These are phyloP conservation scores for Byssoonygena ceratinophila DNA, from an alignment of 2,329 filamentous ascomycete genomes.

Conservation along the genomic window DNA sequence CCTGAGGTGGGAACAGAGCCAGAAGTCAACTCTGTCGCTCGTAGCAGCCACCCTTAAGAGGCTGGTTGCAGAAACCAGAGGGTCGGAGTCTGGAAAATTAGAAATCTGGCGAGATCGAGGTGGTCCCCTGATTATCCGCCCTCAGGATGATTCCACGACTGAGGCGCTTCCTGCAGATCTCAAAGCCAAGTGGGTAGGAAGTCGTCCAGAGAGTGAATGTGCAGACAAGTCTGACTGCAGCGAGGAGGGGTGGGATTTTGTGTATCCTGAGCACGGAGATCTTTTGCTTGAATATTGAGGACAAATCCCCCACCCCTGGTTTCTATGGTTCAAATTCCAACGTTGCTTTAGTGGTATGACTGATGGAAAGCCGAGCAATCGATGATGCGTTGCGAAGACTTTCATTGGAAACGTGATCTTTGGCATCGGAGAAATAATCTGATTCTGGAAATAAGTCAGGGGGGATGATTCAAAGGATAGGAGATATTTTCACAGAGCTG, in stretches of 20 bases:
- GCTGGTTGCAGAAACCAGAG: conserved; percentile 3
- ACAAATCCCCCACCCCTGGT: neutral
- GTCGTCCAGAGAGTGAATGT: neutral
- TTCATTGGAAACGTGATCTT: too few species aligned
- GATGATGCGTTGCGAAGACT: too few species aligned
- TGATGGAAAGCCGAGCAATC: too few species aligned
- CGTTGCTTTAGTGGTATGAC: too few species aligned
- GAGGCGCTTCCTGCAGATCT: conserved; percentile 9
- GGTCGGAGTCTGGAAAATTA: neutral
- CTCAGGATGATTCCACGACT: neutral
- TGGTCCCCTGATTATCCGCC: conserved; percentile 7
- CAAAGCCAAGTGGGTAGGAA: conserved; percentile 2
- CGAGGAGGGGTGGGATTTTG: conserved; percentile 3
- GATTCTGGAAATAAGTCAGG: too few species aligned
- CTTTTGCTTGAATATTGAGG: neutral
- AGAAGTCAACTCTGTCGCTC: conserved; percentile 21
- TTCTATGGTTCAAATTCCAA: too few species aligned
- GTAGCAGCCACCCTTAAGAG: conserved; percentile 6
- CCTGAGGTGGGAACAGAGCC: conserved; percentile 35
- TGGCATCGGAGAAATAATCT: too few species aligned
- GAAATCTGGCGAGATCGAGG: neutral
- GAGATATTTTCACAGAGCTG: too few species aligned
- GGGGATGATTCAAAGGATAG: too few species aligned
- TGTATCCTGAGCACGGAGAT: neutral
- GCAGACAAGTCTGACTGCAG: neutral